Base-by-base conservation (phyloP, 139 green algal genomes). In the Chlorella sp. region DNA sequence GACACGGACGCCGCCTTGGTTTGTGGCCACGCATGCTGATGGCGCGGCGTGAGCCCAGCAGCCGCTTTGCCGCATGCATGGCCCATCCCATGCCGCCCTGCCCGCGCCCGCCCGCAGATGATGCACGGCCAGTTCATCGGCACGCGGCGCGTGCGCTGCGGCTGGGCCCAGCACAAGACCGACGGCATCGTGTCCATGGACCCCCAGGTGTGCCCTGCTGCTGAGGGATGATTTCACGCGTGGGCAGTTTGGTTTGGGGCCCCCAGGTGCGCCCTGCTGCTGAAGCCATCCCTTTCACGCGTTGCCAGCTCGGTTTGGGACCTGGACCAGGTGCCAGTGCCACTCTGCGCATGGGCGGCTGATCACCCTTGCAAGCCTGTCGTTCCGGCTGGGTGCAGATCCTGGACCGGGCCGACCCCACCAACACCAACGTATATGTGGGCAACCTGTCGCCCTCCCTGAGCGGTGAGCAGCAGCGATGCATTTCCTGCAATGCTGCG, bases 151-250 rank as follows among this genome's bases (percentile, higher is more conserved):
- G 82, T 96, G 38, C 89, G 94, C 19, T 92, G 88, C 77, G 93
- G 92, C 62, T 96, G 94, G 93, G 94, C 94, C 26, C 89, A 95
- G 85, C 93, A 97, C 89, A 95, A 95, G 62, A 85, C 83, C n/a
- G 84, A 87, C 24, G 67, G 32, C 56, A 48, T 77, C 4, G 65
- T 46, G 51, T 7, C 67, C n/a, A 54, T 78, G 54, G 84, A 84
- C 68, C 56, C 76, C 0, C 60, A 74, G 56, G 82, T 54, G 48
- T 5, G 68, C 36, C 30, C 58, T 67, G 58, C 58, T 34, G 58
- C 19, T 6, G 30, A 65, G 13, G 22, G 22, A 65, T 65, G 7
- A 20, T 14, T 65, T 24, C 26, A 11, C 11, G 46, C 46, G 46
- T 17, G 7, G 46, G 46, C 46, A 54, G 7, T 11, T 7, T 54